Percentiles rank a stretch among this genome's conserved stretches.
These are phyloP conservation scores for Malus domestica DNA, from an alignment of 306 rosid genomes.

Conservation along the genomic window DNA sequence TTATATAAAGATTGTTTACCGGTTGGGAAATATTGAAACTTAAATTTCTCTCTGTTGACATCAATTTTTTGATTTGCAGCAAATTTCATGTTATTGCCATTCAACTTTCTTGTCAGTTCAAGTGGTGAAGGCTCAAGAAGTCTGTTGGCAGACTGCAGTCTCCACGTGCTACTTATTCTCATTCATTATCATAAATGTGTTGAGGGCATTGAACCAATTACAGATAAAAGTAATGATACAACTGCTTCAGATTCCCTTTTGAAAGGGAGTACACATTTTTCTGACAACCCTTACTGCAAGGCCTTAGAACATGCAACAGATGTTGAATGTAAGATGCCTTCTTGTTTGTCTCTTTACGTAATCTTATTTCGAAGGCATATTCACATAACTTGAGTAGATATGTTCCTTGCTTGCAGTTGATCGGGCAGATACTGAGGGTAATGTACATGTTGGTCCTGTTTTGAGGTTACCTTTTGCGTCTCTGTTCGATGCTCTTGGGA, in stretches of 20 bases:
- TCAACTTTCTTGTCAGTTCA: slow-evolving; percentile 74
- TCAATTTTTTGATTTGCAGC: slow-evolving; percentile 51
- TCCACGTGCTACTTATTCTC: slow-evolving; percentile 83
- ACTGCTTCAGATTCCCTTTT: slow-evolving; percentile 46
- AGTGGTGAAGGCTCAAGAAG: slow-evolving; percentile 62
- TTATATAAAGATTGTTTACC: background rate
- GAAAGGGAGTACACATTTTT: slow-evolving; percentile 52
- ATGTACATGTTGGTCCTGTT: slow-evolving; percentile 50
- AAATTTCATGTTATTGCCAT: slow-evolving; percentile 76
- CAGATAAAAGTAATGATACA: slow-evolving; percentile 30
- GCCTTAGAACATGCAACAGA: slow-evolving; percentile 75
- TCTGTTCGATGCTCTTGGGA: slow-evolving; percentile 83
- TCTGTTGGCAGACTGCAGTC: slow-evolving; percentile 78
- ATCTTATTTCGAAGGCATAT: slow-evolving; percentile 10
- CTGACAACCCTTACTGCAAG: slow-evolving; percentile 84
- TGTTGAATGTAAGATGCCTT: slow-evolving; percentile 64
- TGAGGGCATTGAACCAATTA: slow-evolving; percentile 34
- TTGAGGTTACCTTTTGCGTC: slow-evolving; percentile 89
- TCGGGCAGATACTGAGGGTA: slow-evolving; percentile 74
- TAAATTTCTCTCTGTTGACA: slow-evolving; percentile 6
- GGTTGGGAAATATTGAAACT: slow-evolving; percentile 7
- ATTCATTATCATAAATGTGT: slow-evolving; percentile 78
- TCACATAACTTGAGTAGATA: background rate
- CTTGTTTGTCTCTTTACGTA: slow-evolving; percentile 12
- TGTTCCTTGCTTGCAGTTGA: slow-evolving; percentile 61